phyloP scores from a whole-genome alignment of 2,329 filamentous ascomycete genomes.

The Colletotrichum cereale region DNA sequence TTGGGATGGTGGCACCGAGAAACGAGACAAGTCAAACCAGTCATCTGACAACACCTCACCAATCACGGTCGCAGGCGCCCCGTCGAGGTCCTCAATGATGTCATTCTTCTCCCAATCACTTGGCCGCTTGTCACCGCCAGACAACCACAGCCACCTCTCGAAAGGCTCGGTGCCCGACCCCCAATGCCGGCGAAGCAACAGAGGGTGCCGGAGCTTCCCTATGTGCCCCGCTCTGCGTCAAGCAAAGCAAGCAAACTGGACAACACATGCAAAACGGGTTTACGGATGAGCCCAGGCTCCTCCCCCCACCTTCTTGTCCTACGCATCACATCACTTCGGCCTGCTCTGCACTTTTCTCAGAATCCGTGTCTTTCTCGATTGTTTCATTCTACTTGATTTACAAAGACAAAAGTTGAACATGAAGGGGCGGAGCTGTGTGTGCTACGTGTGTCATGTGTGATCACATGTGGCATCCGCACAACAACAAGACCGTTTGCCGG shows the following conservation, averaged over 20 bases:
- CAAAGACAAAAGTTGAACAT: neutral
- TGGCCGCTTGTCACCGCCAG: conserved; percentile 1
- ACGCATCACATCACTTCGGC: neutral
- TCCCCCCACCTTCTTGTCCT: neutral
- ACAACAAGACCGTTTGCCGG: neutral
- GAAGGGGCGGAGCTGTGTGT: neutral
- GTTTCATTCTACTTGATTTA: neutral
- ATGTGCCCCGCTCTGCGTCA: neutral
- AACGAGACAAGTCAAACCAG: neutral
- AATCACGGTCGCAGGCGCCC: conserved; percentile 4
- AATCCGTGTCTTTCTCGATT: too few relatives aligned
- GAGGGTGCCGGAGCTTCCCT: neutral
- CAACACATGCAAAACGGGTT: neutral
- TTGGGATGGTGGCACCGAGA: conserved; percentile 5
- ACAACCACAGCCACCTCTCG: neutral
- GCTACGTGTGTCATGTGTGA: neutral
- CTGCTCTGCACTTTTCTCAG: neutral
- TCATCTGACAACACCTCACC: conserved; percentile 13
- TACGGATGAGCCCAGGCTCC: neutral
- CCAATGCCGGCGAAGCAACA: neutral
- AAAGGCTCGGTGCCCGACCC: neutral
- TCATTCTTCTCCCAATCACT: conserved; percentile 6
- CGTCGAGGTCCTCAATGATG: conserved; percentile 15
- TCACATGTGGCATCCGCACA: neutral
- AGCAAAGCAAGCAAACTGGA: neutral